Evolutionary conservation across 2,329 filamentous ascomycete species (phyloP).

Genomic region (Phialemonium atrogriseum): DNA sequence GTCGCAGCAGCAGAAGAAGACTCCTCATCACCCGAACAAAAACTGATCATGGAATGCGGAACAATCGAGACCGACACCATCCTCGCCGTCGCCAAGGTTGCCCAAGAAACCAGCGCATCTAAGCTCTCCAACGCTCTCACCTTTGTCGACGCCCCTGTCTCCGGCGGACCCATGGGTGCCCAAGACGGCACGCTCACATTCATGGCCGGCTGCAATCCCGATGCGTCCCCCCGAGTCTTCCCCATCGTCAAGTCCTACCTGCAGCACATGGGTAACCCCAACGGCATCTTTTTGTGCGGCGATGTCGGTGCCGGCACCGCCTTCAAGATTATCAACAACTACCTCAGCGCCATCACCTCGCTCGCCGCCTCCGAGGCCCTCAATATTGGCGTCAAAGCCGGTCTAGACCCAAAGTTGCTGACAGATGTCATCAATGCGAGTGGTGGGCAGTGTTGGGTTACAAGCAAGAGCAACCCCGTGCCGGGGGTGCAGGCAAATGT

Average conservation of each 20-base stretch:
- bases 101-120: conserved; percentile 29
- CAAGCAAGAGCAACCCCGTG: conserved; percentile 22
- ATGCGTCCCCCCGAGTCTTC: conserved; percentile 39
- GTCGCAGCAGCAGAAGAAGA: conserved; percentile 7
- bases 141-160: conserved; percentile 28
- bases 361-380: conserved; percentile 31
- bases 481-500: conserved; percentile 20
- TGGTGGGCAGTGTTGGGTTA: conserved; percentile 40
- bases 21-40: conserved; percentile 8
- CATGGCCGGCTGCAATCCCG: conserved; percentile 22
- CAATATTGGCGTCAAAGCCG: conserved; percentile 28
- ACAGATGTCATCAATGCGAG: conserved; percentile 63
- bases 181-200: conserved; percentile 24
- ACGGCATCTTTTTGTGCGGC: conserved; percentile 53
- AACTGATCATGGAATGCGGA: conserved; percentile 22
- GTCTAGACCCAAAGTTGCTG: conserved; percentile 34
- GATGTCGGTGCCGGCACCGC: conserved; percentile 55
- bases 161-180: conserved; percentile 25
- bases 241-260: conserved; percentile 48
- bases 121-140: conserved; percentile 20
- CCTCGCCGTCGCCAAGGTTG: conserved; percentile 48
- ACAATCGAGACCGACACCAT: conserved; percentile 22
- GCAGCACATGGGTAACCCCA: conserved; percentile 42
- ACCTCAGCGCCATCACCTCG: conserved; percentile 62
- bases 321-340: conserved; percentile 68